Conservation (phyloP, 192 early-diverging fungal species). For the Linnemannia exigua region DNA sequence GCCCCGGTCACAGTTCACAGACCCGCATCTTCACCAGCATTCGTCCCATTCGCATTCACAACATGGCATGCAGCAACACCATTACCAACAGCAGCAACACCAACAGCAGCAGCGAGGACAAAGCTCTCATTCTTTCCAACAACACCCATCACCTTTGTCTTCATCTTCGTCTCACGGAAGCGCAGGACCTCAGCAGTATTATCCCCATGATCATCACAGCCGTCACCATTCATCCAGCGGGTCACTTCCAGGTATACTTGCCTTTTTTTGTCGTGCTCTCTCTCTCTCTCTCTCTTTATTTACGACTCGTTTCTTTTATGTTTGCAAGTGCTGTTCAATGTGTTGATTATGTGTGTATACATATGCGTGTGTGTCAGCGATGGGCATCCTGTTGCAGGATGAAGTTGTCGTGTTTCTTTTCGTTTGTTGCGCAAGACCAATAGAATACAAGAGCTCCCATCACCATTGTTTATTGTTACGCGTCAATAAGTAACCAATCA, state of each 20-base stretch:
- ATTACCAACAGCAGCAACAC: neutral
- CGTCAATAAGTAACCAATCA: neutral
- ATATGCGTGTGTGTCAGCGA: neutral
- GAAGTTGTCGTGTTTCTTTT: neutral
- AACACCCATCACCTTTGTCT: neutral
- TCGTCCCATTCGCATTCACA: neutral
- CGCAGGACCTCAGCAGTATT: conserved; percentile 19
- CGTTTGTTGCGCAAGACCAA: neutral
- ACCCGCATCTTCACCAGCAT: conserved; percentile 23
- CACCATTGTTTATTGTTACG: neutral
- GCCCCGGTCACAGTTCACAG: neutral
- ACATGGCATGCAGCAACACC: neutral
- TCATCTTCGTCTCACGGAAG: conserved; percentile 10
- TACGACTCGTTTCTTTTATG: neutral
- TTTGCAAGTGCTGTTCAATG: neutral
- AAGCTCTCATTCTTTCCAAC: neutral
- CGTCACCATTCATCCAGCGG: conserved; percentile 38
- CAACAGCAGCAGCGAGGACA: conserved; percentile 14
- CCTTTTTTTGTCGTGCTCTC: neutral
- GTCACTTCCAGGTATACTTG: conserved; percentile 38
- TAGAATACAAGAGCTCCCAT: neutral
- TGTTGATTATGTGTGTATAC: no score
- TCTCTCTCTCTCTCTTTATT: neutral
- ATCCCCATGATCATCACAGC: conserved; percentile 22
- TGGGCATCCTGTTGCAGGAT: neutral